Evolutionary conservation across 768 basidiomycete species (phyloP), one percentile per base, ranked within the genome.

Genomic region (Pholiota molesta): DNA sequence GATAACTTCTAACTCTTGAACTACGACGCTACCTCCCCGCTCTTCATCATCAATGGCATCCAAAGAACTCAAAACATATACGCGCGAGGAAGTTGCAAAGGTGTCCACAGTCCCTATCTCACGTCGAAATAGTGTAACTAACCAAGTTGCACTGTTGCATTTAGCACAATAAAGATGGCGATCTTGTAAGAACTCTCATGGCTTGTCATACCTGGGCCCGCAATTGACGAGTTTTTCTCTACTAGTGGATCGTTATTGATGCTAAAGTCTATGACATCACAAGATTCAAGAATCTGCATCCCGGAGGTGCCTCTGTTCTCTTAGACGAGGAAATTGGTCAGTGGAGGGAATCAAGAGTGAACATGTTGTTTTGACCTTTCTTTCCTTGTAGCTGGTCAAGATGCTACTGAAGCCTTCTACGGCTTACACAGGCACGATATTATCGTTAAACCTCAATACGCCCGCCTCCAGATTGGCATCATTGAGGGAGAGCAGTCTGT

Each of bases 401-500:
- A 97, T 69, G 90, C 89, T 0, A 97, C 96, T 0, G 92, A 95
- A 53, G 85, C 86, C 10, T 98, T 99, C 79, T 98, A 91, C 68
- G 89, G 92, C 37, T 86, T 99, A 28, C 97, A 99, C 73, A 85
- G 91, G 55, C 86, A 90, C 55, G 95, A 97, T 68, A 84, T 98
- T n/a, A 82, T 99, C 52, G 76, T 81, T 63, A 88, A 84, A 66
- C 90, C 93, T 1, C 90, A 93, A 62, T 94, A 90, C 69, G 74
- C 80, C 42, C 88, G 92, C 17, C 82, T 96, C 16, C 84, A 87
- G 66, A 85, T 97, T 54, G 95, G 95, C 45, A 75, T 77, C 7
- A 81, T 97, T 52, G 79, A 86, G 62, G 93, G 87, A 61, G 85
- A 92, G 77, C 77, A 83, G 72, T 83, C 83, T 33, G 74, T 82